Evolutionary conservation across 306 rosid species (phyloP).

Genomic region (Casuarina glauca): DNA sequence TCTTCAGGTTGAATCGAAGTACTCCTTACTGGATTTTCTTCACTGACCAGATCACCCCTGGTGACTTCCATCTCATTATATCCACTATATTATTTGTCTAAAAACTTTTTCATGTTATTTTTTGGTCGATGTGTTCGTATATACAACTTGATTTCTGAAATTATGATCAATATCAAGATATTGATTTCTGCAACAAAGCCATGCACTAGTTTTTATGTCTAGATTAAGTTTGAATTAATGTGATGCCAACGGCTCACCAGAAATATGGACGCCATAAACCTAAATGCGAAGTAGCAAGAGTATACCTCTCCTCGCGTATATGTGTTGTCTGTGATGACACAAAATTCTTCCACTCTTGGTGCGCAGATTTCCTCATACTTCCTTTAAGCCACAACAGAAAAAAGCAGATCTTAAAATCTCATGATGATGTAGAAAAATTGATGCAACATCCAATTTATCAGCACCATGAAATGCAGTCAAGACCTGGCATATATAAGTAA

Average conservation of each 20-base stretch:
- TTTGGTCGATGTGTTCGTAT: background rate
- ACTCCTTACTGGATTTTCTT: background rate
- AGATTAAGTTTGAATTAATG: background rate
- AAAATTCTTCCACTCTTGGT: conserved; percentile 77
- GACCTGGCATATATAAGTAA: background rate
- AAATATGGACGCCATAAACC: background rate
- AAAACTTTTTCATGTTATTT: background rate
- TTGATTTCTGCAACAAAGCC: background rate
- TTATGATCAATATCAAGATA: background rate
- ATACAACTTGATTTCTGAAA: background rate
- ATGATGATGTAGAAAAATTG: conserved; percentile 6
- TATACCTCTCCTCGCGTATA: conserved; percentile 74
- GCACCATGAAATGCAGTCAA: conserved; percentile 20
- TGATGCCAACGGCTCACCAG: background rate
- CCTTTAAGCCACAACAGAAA: conserved; percentile 46
- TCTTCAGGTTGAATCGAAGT: background rate
- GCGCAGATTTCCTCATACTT: conserved; percentile 91
- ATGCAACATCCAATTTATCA: conserved; percentile 6
- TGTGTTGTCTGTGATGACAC: conserved; percentile 82
- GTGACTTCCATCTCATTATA: background rate
- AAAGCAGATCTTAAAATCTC: conserved; percentile 29
- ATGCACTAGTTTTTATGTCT: background rate
- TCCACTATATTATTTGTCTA: background rate
- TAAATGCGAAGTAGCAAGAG: conserved; percentile 27
- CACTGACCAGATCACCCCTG: background rate